phyloP scores from a whole-genome alignment of 2,329 filamentous ascomycete genomes.

The Neopestalotiopsis sp. region DNA sequence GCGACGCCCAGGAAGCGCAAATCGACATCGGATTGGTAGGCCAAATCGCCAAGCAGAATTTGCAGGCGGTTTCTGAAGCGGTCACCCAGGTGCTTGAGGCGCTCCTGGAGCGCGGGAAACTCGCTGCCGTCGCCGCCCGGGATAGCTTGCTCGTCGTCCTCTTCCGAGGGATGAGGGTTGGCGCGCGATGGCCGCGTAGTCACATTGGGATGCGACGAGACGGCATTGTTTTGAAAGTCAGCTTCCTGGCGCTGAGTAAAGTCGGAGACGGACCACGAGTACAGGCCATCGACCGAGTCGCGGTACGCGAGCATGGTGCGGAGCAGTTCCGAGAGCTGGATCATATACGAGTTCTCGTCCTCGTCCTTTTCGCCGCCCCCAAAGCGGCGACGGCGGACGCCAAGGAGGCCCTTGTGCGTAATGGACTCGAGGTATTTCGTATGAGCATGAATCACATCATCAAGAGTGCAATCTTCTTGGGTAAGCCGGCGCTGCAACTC shows the following conservation, averaged over 20 bases:
- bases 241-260: slow-evolving; percentile 91
- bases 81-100: slow-evolving; percentile 73
- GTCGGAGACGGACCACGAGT: slow-evolving; percentile 93
- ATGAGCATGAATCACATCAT: slow-evolving; percentile 93
- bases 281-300: slow-evolving; percentile 90
- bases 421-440: slow-evolving; percentile 90
- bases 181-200: slow-evolving; percentile 26
- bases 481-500: slow-evolving; percentile 83
- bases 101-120: slow-evolving; percentile 76
- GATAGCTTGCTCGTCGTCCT: slow-evolving; percentile 34
- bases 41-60: slow-evolving; percentile 84
- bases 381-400: slow-evolving; percentile 64
- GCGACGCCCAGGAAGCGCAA: slow-evolving; percentile 95
- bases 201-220: slow-evolving; percentile 36
- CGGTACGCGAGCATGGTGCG: slow-evolving; percentile 94
- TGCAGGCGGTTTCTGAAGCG: slow-evolving; percentile 82
- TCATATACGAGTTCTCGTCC: slow-evolving; percentile 79
- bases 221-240: slow-evolving; percentile 56
- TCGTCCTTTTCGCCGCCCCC: slow-evolving; percentile 58
- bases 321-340: slow-evolving; percentile 89
- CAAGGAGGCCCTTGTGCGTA: slow-evolving; percentile 92
- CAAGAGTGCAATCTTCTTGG: slow-evolving; percentile 87
- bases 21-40: slow-evolving; percentile 92
- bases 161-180: slow-evolving; percentile 25
- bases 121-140: slow-evolving; percentile 67